These are phyloP conservation scores for Anthracocystis walkeri DNA, from an alignment of 1,284 basidiomycete genomes.

Conservation along the genomic window DNA sequence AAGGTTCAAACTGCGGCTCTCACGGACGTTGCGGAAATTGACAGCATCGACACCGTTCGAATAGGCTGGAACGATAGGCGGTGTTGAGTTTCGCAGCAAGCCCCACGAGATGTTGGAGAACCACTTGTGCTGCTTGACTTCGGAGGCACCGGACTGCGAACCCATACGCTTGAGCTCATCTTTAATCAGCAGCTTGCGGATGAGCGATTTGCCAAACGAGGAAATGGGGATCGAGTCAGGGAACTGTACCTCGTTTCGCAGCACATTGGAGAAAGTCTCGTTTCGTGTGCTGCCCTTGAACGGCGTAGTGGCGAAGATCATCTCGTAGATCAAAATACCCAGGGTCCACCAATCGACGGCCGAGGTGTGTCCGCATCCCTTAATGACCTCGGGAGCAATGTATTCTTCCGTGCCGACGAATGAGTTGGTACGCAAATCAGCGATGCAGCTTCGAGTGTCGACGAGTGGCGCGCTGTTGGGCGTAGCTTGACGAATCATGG, in stretches of 20 bases:
- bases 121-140: constrained; percentile 99
- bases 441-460: constrained; percentile 96
- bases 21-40: constrained; percentile 90
- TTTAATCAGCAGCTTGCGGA: constrained; percentile 91
- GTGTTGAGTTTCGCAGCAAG: constrained; percentile 87
- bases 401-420: constrained; percentile 99
- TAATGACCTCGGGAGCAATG: constrained; percentile 98
- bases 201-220: constrained; percentile 82
- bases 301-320: constrained; percentile 98
- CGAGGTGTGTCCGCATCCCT: constrained; percentile 94
- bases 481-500: constrained; percentile 86
- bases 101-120: constrained; percentile 97
- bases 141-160: constrained; percentile 91
- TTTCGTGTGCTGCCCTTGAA: constrained; percentile 96
- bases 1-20: constrained; percentile 88
- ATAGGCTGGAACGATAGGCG: constrained; percentile 87
- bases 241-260: constrained; percentile 87
- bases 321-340: constrained; percentile 98
- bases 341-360: constrained; percentile 99
- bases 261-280: constrained; percentile 96
- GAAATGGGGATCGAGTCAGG: constrained; percentile 87
- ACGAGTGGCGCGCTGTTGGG: constrained; percentile 91
- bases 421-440: constrained; percentile 96
- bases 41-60: constrained; percentile 84
- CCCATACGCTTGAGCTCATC: constrained; percentile 89